Evolutionary conservation across 305 asterid species (phyloP), one percentile per base, ranked within the genome.

Genomic region (Fraxinus paxiana): DNA sequence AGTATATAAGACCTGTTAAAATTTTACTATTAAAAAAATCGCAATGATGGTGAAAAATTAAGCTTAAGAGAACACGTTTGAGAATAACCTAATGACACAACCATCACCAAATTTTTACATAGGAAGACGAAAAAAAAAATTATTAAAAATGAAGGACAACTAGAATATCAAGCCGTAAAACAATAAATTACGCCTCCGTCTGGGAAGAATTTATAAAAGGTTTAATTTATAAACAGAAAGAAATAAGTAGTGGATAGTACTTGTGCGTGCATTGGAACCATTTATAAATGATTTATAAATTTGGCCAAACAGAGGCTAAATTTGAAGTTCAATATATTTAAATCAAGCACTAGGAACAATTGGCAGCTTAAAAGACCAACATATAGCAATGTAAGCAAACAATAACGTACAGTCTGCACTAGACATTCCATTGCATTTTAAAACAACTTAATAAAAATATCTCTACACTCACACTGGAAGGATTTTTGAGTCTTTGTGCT

Each of bases 401-500:
- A 80, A 43, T 28, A 51, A 5, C 10, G 30, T 41, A 67, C 67
- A 65, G 69, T 22, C 75, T 75, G 59, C 72, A 41, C 43, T 73
- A 61, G 75, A 76, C 31, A 61, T 69, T 35, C 20, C 30, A 59
- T 12, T 12, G 4, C 54, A 35, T 80, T 37, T 81, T 46, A 69
- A 8, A 54, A 15, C 77, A 51, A 61, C 73, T 69, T 61, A 15
- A 75, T 28, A 17, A 43, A 12, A 46, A 9, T 75, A 75, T 79
- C 31, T 81, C 43, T 77, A 80, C 72, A 81, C 96, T 81, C 94
- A 95, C 98, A 79, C 97, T 94, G 82, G 92, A 88, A 82, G 98
- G 91, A 84, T 92, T 95, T 85, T 93, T 95, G 6, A 95, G 93
- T 85, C 99, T 90, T 84, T 95, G 97, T 65, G 99, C 99, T 89